Evolutionary conservation across 225 moss, liverwort and hornwort genomes (phyloP).

Genomic region (Pleurozium schreberi): DNA sequence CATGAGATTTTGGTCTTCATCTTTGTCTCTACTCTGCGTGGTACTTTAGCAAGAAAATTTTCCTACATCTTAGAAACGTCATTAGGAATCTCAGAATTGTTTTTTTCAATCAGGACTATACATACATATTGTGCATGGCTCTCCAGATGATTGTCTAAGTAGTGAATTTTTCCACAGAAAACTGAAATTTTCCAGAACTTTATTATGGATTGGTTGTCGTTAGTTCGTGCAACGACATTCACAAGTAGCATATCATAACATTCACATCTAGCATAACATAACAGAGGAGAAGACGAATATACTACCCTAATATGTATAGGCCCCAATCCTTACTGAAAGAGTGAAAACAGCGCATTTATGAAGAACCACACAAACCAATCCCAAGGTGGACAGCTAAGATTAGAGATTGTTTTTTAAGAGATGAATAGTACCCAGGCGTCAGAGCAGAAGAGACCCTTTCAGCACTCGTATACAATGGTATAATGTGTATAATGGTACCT

Average conservation of each 20-base stretch:
- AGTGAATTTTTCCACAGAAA: too few relatives aligned
- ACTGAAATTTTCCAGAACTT: background rate
- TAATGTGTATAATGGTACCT: background rate
- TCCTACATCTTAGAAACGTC: too few relatives aligned
- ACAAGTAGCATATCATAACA: background rate
- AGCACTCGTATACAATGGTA: background rate
- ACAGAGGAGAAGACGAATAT: background rate
- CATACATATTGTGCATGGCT: background rate
- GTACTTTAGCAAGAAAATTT: background rate
- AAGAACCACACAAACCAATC: background rate
- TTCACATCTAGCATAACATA: background rate
- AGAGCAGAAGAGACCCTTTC: background rate
- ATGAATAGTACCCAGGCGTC: background rate
- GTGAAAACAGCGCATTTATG: background rate
- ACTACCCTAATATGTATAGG: too few relatives aligned
- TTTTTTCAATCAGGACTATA: background rate
- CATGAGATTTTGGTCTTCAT: background rate
- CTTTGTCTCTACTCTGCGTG: background rate
- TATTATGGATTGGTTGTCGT: background rate
- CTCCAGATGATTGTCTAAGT: background rate
- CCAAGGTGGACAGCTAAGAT: background rate
- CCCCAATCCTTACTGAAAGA: background rate
- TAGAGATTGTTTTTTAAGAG: background rate
- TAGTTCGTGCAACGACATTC: background rate
- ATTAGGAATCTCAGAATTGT: background rate